phyloP scores from a whole-genome alignment of 2,329 filamentous ascomycete genomes.

The Leptographium lundbergii region DNA sequence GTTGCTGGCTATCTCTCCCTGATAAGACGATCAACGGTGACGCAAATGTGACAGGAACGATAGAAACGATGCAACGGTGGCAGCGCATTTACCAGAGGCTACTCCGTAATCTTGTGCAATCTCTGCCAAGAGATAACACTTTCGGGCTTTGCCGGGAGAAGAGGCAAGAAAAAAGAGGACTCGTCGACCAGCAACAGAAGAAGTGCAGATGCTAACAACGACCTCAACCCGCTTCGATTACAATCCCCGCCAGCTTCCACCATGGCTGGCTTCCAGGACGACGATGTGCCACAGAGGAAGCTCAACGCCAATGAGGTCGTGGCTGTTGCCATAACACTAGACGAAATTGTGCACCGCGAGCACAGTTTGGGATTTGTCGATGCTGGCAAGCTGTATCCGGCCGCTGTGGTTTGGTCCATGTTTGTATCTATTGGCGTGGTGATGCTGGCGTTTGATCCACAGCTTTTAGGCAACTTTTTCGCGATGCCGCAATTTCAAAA shows the following conservation, averaged over 20 bases:
- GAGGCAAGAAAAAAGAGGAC: background rate
- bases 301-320: background rate
- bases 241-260: background rate
- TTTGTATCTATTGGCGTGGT: constrained; percentile 43
- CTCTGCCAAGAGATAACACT: background rate
- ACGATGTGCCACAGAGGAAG: background rate
- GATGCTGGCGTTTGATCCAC: constrained; percentile 43
- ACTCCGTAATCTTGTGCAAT: background rate
- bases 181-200: background rate
- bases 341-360: constrained; percentile 14
- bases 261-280: background rate
- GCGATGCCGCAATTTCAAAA: constrained; percentile 43
- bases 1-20: background rate
- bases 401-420: constrained; percentile 39
- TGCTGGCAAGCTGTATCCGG: constrained; percentile 29
- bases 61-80: background rate
- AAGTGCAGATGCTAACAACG: background rate
- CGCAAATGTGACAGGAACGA: background rate
- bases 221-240: too few relatives aligned
- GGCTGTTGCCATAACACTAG: background rate
- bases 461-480: constrained; percentile 51
- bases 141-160: background rate
- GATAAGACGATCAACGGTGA: background rate
- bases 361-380: constrained; percentile 26
- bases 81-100: background rate